phyloP scores from a whole-genome alignment of 345 rosid genomes.

The Brassica juncea region DNA sequence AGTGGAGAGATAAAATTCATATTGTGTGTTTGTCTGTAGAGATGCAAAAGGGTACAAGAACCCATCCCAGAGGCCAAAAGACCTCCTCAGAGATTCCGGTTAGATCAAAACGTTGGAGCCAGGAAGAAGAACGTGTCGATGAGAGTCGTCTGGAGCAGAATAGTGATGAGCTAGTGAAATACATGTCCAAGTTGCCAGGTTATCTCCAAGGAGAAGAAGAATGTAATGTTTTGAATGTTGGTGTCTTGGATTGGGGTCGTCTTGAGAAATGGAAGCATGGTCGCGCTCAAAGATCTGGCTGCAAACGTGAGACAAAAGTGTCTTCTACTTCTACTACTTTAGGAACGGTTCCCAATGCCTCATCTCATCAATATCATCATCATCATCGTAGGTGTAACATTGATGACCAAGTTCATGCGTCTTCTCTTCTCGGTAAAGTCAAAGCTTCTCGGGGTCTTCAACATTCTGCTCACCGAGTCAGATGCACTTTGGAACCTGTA shows the following conservation, averaged over 20 bases:
- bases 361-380: slow-evolving; percentile 1
- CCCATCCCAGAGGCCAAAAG: slow-evolving; percentile 20
- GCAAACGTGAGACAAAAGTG: slow-evolving; percentile 38
- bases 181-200: slow-evolving; percentile 77
- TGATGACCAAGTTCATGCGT: slow-evolving; percentile 29
- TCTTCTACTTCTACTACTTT: slow-evolving; percentile 32
- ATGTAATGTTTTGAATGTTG: slow-evolving; percentile 73
- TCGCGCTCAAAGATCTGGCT: slow-evolving; percentile 8
- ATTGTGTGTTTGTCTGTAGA: slow-evolving; percentile 11
- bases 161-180: slow-evolving; percentile 76
- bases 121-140: slow-evolving; percentile 23
- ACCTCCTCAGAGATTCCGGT: slow-evolving; percentile 20
- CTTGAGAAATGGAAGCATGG: slow-evolving; percentile 65
- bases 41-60: slow-evolving; percentile 13
- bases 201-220: slow-evolving; percentile 65
- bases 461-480: slow-evolving; percentile 40
- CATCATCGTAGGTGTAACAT: slow-evolving; percentile 7
- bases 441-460: slow-evolving; percentile 45
- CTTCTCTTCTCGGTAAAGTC: slow-evolving; percentile 39
- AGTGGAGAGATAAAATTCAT: neutral
- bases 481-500: slow-evolving; percentile 45
- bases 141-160: slow-evolving; percentile 40
- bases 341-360: slow-evolving; percentile 38
- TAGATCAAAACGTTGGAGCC: slow-evolving; percentile 41
- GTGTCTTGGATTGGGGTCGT: slow-evolving; percentile 86